Base-by-base conservation (phyloP, 2,329 filamentous ascomycete species). In the Neofusicoccum sp. region DNA sequence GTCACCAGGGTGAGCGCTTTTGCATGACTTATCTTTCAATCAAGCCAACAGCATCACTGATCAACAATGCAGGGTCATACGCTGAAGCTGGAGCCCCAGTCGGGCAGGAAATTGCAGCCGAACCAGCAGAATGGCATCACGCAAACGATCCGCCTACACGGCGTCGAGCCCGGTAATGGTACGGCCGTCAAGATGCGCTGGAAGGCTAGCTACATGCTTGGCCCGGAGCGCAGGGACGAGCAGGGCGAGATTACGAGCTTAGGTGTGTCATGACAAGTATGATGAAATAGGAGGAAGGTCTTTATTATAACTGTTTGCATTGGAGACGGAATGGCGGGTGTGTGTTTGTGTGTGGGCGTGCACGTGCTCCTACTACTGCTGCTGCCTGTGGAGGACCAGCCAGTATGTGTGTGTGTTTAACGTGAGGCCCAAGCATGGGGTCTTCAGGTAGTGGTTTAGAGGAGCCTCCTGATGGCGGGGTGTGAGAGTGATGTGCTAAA, bases 181-280 rank as follows among this genome's bases (percentile, higher is more conserved):
- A 86, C 86, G 61, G 83, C 81, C n/a, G 87, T 96, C 63, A 96
- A 96, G 78, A 85, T 99, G 77, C 82, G 95, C 64, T 99, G 93
- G 90, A 90, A 91, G 68, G 86, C 90, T 28, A 86, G 88, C 4
- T 98, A 97, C 76, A 73, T 95, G 11, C 89, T 85, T 3, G 81
- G 77, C 2, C 84, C 87, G 70, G 71, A 81, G 65, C 70, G 73
- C 63, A 88, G 86, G 72, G 88, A 89, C 62, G 91, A 97, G 76
- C 91, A 89, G 79, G 93, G 93, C 4, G 90, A 93, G 77, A 88
- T 98, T 66, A 80, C 89, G 9, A 86, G 90, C 64, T 84, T 97
- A 70, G 88, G 87, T 43, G 84, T 97, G 38, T 54, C 58, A 54
- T 60, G 58, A 60, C 40, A 54, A 48, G 51, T 56, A 43, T 33